Evolutionary conservation across 331 rosid genomes (phyloP).

Genomic region (Prunus yedoensis): DNA sequence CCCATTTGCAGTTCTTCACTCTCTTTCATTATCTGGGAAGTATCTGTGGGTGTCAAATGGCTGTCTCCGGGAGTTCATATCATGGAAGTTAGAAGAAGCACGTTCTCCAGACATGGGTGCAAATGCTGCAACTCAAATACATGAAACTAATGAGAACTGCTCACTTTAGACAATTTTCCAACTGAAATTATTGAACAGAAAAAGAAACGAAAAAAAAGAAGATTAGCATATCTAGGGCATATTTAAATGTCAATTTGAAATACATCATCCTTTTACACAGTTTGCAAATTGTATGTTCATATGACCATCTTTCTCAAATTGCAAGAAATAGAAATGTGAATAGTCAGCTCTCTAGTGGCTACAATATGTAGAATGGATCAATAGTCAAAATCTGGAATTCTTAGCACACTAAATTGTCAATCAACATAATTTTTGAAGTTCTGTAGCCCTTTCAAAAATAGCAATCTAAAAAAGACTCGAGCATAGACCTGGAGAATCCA

Average conservation of each 20-base stretch:
- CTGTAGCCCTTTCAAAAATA: not conserved
- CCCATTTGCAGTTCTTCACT: slow-evolving; percentile 18
- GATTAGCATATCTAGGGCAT: not conserved
- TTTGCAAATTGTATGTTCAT: not conserved
- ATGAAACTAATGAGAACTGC: slow-evolving; percentile 5
- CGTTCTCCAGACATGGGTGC: slow-evolving; percentile 71
- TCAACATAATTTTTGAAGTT: not conserved
- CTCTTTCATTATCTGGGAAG: slow-evolving; percentile 48
- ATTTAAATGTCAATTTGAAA: not conserved
- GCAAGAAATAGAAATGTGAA: not conserved
- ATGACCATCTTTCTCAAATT: not conserved
- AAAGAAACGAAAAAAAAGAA: not conserved
- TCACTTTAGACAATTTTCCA: not conserved
- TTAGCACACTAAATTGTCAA: not conserved
- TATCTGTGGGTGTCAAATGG: slow-evolving; percentile 60
- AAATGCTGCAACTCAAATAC: slow-evolving; percentile 60
- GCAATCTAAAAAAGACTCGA: not conserved
- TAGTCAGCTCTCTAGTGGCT: not conserved
- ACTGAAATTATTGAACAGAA: not conserved
- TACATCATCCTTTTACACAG: not conserved
- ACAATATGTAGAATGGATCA: not conserved
- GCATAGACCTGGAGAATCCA: not conserved
- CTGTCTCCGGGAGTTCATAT: slow-evolving; percentile 41
- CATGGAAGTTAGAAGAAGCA: slow-evolving; percentile 25
- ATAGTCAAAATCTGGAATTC: too few species aligned